A percentile compares a stretch with the other conserved stretches of the same genome.
Evolutionary conservation across 2,329 filamentous ascomycete genomes (phyloP).

Genomic region (Exophiala alcalophila): DNA sequence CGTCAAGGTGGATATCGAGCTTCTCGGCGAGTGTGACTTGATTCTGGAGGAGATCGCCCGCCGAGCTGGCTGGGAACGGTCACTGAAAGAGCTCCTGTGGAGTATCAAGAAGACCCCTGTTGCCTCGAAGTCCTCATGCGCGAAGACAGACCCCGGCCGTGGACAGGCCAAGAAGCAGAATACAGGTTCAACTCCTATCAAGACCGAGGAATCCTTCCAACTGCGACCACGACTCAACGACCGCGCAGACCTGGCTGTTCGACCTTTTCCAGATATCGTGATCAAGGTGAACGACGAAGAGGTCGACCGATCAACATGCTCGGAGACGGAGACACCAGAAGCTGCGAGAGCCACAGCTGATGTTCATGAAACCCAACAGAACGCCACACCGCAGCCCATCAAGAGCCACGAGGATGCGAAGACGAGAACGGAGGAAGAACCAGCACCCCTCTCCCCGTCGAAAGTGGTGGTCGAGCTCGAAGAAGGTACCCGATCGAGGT

Average conservation of each 20-base stretch:
- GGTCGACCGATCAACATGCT: neutral
- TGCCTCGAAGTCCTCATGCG: neutral
- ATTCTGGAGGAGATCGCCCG: slow-evolving; percentile 83
- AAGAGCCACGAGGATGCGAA: neutral
- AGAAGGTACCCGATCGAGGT: slow-evolving; percentile 20
- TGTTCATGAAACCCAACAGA: neutral
- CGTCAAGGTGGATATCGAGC: slow-evolving; percentile 94
- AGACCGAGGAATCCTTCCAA: slow-evolving; percentile 9
- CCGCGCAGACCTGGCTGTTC: neutral
- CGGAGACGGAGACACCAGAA: neutral
- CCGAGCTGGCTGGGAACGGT: slow-evolving; percentile 67
- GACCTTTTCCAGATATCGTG: neutral
- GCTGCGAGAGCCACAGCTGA: neutral
- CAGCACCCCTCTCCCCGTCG: slow-evolving; percentile 1
- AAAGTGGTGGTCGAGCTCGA: slow-evolving; percentile 25
- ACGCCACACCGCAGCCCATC: neutral
- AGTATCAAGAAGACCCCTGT: slow-evolving; percentile 3
- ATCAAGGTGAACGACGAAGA: slow-evolving; percentile 13
- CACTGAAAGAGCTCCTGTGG: slow-evolving; percentile 21
- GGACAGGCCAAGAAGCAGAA: neutral
- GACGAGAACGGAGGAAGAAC: neutral
- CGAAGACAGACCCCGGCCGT: neutral
- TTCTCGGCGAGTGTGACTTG: slow-evolving; percentile 92
- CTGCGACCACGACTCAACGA: slow-evolving; percentile 11
- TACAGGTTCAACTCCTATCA: neutral